A percentile compares a stretch with the other conserved stretches of the same genome.
Evolutionary conservation across 495 filamentous ascomycete genomes (phyloP).

Genomic region (Daldinia concentrica): DNA sequence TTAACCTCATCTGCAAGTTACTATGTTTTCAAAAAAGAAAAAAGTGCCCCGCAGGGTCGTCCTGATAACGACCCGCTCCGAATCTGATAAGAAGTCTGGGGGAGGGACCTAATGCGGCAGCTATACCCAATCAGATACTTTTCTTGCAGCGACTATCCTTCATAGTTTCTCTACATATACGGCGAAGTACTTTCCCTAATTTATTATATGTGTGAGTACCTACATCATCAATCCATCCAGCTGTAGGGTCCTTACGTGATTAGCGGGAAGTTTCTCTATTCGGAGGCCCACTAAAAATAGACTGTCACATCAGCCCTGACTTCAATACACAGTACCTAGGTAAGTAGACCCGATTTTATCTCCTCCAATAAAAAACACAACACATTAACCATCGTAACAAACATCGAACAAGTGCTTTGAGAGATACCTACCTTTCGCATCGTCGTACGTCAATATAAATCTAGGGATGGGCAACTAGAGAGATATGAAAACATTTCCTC

Average conservation of each 20-base stretch:
- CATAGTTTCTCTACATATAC: neutral
- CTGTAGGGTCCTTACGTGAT: neutral
- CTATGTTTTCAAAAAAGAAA: neutral
- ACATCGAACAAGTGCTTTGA: conserved; percentile 2
- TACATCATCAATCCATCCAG: neutral
- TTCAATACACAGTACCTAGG: neutral
- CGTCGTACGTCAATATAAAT: conserved; percentile 18
- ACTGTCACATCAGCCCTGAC: conserved; percentile 32
- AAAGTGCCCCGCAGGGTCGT: conserved; percentile 29
- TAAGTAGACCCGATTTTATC: conserved; percentile 4
- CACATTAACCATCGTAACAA: neutral
- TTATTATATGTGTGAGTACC: neutral
- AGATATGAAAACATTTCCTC: conserved; percentile 6
- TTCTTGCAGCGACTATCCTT: neutral
- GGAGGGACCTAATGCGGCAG: neutral
- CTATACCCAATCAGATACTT: neutral
- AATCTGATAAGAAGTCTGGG: neutral
- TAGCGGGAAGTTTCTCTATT: neutral
- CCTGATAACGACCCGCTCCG: neutral
- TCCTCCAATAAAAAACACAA: conserved; percentile 16
- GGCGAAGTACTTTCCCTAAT: neutral
- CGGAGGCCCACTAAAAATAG: conserved; percentile 23
- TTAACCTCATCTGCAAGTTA: neutral
- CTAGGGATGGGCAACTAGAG: neutral
- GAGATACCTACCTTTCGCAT: conserved; percentile 15